Conservation (phyloP, 345 rosid species). For the Passiflora organensis region DNA sequence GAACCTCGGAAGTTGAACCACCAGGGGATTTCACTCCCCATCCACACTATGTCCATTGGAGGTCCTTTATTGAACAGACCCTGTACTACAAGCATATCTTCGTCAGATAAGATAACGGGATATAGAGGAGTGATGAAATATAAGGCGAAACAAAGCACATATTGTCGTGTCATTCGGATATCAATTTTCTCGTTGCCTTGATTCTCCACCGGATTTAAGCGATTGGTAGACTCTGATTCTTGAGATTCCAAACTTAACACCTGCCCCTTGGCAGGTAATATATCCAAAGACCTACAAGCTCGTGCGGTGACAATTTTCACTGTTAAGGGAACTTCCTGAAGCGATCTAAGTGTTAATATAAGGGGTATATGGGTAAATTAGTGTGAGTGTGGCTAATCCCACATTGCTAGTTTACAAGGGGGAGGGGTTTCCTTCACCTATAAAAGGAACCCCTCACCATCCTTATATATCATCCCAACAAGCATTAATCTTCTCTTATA, state of each 20-base stretch:
- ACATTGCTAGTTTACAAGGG: no score
- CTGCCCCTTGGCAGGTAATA: background rate
- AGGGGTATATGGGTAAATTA: no score
- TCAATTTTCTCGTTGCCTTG: background rate
- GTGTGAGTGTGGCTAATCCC: no score
- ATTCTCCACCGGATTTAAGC: slow-evolving; percentile 1
- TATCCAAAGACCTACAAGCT: slow-evolving; percentile 11
- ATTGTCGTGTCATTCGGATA: background rate
- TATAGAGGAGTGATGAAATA: no score
- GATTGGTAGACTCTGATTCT: background rate
- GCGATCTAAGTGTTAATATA: slow-evolving; percentile 18
- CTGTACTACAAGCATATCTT: background rate
- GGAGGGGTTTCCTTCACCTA: no score
- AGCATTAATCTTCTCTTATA: no score
- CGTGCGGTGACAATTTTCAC: background rate
- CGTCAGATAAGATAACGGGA: background rate
- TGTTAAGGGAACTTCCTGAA: slow-evolving; percentile 12
- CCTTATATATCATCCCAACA: no score
- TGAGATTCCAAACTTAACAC: background rate
- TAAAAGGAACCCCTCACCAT: no score
- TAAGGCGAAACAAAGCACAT: background rate
- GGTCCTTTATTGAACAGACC: background rate
- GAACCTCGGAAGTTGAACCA: slow-evolving; percentile 7
- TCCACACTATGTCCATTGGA: slow-evolving; percentile 5
- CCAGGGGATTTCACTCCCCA: slow-evolving; percentile 14